Evolutionary conservation across 202 grass and related monocot species (phyloP).

Genomic region (Sporobolus alterniflorus): DNA sequence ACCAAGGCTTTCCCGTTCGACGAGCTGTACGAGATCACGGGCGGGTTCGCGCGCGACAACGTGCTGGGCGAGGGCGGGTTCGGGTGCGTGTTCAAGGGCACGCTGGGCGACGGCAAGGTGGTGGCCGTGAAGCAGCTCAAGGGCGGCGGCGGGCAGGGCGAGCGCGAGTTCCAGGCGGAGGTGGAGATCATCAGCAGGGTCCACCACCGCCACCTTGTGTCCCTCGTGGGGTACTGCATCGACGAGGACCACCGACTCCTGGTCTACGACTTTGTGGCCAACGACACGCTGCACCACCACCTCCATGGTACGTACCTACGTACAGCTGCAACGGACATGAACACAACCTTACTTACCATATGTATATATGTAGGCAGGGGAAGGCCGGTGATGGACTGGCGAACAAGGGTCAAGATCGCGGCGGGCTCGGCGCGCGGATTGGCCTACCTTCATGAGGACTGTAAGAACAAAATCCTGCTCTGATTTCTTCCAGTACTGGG

Average conservation of each 20-base stretch:
- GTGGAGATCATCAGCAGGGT: conserved; percentile 95
- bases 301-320: conserved; percentile 56
- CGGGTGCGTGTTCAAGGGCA: conserved; percentile 88
- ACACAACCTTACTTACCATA: no score
- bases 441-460: conserved; percentile 92
- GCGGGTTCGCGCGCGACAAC: conserved; percentile 71
- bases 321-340: no score
- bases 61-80: conserved; percentile 92
- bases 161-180: conserved; percentile 96
- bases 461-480: conserved; percentile 37
- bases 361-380: conserved; percentile 42
- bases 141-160: conserved; percentile 84
- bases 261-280: conserved; percentile 82
- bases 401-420: conserved; percentile 77
- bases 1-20: conserved; percentile 76
- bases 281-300: conserved; percentile 75
- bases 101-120: conserved; percentile 64
- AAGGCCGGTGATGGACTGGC: conserved; percentile 73
- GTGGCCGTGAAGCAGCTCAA: conserved; percentile 96
- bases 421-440: conserved; percentile 74
- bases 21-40: conserved; percentile 86
- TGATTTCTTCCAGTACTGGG: not conserved
- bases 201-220: conserved; percentile 86
- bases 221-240: conserved; percentile 84
- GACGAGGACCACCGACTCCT: conserved; percentile 79